Evolutionary conservation across 2,329 filamentous ascomycete species (phyloP).

Genomic region (Claviceps sp.): DNA sequence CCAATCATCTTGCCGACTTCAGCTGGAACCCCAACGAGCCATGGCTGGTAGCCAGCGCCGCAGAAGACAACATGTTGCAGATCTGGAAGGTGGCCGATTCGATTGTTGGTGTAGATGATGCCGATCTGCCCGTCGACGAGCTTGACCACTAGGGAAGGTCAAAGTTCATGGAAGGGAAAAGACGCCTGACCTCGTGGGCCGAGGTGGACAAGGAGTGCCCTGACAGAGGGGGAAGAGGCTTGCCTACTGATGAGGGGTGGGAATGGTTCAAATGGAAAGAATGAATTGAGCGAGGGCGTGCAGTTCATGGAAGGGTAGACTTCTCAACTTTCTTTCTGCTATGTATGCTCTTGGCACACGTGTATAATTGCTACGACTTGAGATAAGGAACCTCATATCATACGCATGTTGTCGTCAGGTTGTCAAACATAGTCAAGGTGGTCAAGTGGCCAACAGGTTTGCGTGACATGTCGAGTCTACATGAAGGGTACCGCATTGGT

Average conservation of each 20-base stretch:
- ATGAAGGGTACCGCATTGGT: too few species aligned
- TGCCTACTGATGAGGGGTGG: background rate
- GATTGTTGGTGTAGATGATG: constrained; percentile 65
- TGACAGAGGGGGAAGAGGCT: background rate
- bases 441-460: background rate
- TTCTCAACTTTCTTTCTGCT: background rate
- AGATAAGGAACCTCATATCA: background rate
- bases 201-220: constrained; percentile 10
- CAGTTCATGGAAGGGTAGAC: background rate
- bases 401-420: background rate
- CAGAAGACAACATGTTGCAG: constrained; percentile 93
- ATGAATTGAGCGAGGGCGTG: background rate
- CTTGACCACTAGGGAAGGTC: constrained; percentile 46
- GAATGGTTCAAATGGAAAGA: background rate
- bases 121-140: constrained; percentile 64
- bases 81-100: constrained; percentile 81
- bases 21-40: constrained; percentile 96
- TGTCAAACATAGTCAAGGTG: background rate
- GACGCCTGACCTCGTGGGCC: constrained; percentile 18
- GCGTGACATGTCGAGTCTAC: background rate
- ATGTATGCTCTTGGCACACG: background rate
- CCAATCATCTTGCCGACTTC: constrained; percentile 91
- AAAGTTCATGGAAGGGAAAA: constrained; percentile 16
- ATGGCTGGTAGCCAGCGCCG: constrained; percentile 90
- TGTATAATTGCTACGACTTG: background rate